Evolutionary conservation across 2,329 filamentous ascomycete genomes (phyloP), one percentile per base, ranked within the genome.

Genomic region (Pyrenophora teres): DNA sequence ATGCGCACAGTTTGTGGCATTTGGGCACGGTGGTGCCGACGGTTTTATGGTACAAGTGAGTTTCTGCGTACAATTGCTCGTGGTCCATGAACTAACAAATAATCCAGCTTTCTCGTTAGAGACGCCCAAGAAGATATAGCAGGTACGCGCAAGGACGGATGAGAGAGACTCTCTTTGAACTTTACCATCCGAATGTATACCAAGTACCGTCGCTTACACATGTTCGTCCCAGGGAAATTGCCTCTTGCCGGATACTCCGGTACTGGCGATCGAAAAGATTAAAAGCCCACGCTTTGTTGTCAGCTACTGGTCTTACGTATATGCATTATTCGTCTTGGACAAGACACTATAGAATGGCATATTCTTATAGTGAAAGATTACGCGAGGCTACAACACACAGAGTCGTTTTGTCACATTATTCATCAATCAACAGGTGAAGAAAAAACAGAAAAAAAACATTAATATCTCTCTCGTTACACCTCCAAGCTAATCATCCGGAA

Each of bases 1-100:
- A 99, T 80, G 94, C 94, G 3, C 94, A 99, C 77, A 92, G 90
- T 67, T 74, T 99, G 57, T 99, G 94, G 94, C 94, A 99, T 81
- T 72, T 96, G 56, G 91, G 92, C 50, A 99, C 94, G 0, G 93
- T 99, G 43, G 83, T 83, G 27, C 94, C 94, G 8, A 90, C 90
- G 0, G 79, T 94, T 42, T 83, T 96, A 79, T 97, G 90, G 90
- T 99, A 99, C 74, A 92, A 89, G 92, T 97, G 78, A 81, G 91
- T 86, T 38, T 8, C 7, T 16, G 3, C 1, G 4, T 18, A 4
- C 23, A 5, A 25, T 30, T 12, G 10, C 10, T 30, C 10, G 27
- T 30, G 27, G 54, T 54, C 7, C 40, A 45, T 48, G 54, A 53
- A 40, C 61, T 70, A 40, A 62, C 40, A 21, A 31, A 18, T 21